Conservation (phyloP, 768 basidiomycete species). For the Mycena sanguinolenta region DNA sequence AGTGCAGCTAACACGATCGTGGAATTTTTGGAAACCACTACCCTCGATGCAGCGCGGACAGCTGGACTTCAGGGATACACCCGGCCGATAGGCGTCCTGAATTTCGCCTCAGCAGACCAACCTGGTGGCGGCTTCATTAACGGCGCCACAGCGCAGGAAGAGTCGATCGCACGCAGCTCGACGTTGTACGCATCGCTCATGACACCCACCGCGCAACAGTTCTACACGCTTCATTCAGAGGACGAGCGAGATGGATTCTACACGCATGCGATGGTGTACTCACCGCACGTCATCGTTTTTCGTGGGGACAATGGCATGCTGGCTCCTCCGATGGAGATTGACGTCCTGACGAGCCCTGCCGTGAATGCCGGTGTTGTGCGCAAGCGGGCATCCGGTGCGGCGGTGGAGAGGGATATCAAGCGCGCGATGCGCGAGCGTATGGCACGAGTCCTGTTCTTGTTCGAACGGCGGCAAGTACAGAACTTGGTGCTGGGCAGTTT, state of each 20-base stretch:
- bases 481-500: conserved; percentile 67
- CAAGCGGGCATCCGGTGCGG: conserved; percentile 21
- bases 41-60: conserved; percentile 69
- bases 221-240: conserved; percentile 71
- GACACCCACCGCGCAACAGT: conserved; percentile 65
- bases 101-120: conserved; percentile 82
- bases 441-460: conserved; percentile 64
- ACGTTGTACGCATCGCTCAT: conserved; percentile 76
- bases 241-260: conserved; percentile 70
- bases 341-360: conserved; percentile 80
- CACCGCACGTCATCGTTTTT: conserved; percentile 72
- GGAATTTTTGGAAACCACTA: conserved; percentile 72
- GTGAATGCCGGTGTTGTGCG: conserved; percentile 74
- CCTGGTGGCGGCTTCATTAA: conserved; percentile 75
- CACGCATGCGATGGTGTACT: conserved; percentile 84
- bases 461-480: conserved; percentile 61
- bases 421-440: conserved; percentile 66
- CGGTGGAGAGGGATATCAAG: conserved; percentile 13
- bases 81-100: conserved; percentile 71
- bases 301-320: conserved; percentile 73
- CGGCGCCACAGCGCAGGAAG: conserved; percentile 85
- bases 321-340: conserved; percentile 69
- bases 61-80: conserved; percentile 34
- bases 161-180: conserved; percentile 83
- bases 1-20: conserved; percentile 47